These are phyloP conservation scores for Scheffersomyces amazonensis DNA, from an alignment of 805 yeast genomes.

Conservation along the genomic window DNA sequence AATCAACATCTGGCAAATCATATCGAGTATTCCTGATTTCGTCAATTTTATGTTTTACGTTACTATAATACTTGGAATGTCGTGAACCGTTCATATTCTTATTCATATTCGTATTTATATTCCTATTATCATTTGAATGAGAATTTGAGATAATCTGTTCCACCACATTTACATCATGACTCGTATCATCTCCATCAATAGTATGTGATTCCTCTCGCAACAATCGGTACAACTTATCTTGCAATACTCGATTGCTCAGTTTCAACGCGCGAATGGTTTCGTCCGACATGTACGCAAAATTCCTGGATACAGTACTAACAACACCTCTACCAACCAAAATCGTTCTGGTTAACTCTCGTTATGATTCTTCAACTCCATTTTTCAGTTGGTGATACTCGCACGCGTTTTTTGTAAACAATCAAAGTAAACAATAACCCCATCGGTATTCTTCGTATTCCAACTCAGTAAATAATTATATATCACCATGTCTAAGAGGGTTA, in stretches of 20 bases:
- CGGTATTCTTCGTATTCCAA: too few species aligned
- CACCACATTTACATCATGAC: constrained; percentile 5
- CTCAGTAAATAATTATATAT: too few species aligned
- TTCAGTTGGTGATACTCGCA: too few species aligned
- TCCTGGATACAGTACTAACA: too few species aligned
- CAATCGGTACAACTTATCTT: constrained; percentile 7
- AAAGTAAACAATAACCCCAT: too few species aligned
- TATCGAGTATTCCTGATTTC: constrained; percentile 18
- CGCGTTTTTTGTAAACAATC: neutral
- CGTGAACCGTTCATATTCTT: neutral
- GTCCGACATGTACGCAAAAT: too few species aligned
- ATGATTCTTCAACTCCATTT: too few species aligned
- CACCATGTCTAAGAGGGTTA: constrained; percentile 4
- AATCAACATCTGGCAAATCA: constrained; percentile 18
- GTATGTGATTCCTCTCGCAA: neutral
- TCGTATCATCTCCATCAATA: neutral
- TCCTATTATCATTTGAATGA: constrained; percentile 1
- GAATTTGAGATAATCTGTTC: constrained; percentile 6
- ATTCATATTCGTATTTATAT: constrained; percentile 4
- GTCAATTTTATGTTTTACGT: constrained; percentile 19
- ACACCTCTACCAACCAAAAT: too few species aligned
- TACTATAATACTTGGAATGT: constrained; percentile 11
- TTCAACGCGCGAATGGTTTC: constrained; percentile 6
- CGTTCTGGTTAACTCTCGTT: too few species aligned
- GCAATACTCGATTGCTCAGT: constrained; percentile 6